Percentiles rank a stretch among this genome's conserved stretches.
Conservation (phyloP, 1,139 yeast species). For the Geotrichum siamense region DNA sequence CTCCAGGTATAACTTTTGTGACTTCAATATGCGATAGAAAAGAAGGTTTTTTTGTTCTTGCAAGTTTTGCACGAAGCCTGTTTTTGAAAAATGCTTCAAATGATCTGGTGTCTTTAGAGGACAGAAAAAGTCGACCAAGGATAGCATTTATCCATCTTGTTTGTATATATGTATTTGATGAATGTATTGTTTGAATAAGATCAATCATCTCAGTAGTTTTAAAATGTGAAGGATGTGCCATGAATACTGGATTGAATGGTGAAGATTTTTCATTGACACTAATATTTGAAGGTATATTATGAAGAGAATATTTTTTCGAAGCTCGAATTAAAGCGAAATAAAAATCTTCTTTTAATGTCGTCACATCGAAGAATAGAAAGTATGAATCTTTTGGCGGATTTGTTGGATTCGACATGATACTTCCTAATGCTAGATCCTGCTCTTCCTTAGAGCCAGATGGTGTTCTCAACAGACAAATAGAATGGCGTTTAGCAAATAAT, state of each 20-base stretch:
- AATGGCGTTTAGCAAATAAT: constrained; percentile 68
- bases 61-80: constrained; percentile 62
- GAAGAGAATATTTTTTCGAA: constrained; percentile 41
- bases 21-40: constrained; percentile 78
- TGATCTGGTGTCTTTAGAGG: constrained; percentile 62
- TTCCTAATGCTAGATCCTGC: constrained; percentile 13
- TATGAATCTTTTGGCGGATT: constrained; percentile 51
- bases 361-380: constrained; percentile 68
- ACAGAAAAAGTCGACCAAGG: constrained; percentile 70
- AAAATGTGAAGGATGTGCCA: constrained; percentile 70
- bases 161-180: constrained; percentile 75
- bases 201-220: constrained; percentile 64
- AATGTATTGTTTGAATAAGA: constrained; percentile 66
- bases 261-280: constrained; percentile 16
- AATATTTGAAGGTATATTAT: constrained; percentile 9
- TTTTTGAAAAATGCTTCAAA: constrained; percentile 51
- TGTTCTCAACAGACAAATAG: constrained; percentile 51
- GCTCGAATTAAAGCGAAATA: constrained; percentile 78
- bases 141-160: constrained; percentile 89
- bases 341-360: constrained; percentile 86
- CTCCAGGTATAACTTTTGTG: constrained; percentile 66
- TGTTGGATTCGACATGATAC: constrained; percentile 23
- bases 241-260: constrained; percentile 40
- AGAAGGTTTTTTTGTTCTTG: constrained; percentile 77
- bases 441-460: constrained; percentile 14